Percentiles rank a stretch among this genome's conserved stretches.
These are phyloP conservation scores for Croton laevigatus DNA, from an alignment of 441 rosid species.

Conservation along the genomic window DNA sequence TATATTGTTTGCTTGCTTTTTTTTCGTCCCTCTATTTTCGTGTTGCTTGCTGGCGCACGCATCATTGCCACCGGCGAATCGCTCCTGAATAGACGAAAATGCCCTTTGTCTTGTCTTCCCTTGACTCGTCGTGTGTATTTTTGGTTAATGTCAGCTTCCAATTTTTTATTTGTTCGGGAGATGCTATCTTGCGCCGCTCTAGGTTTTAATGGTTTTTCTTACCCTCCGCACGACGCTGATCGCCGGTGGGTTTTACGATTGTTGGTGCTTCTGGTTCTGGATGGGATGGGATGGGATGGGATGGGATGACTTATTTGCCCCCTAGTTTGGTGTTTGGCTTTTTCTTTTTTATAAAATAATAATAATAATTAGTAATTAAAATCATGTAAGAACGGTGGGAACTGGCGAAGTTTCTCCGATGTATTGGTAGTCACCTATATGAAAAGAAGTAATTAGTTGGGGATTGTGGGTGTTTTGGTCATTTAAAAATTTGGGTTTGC, in stretches of 20 bases:
- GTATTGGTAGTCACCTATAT: background rate
- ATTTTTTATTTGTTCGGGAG: background rate
- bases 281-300: background rate
- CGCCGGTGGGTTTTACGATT: conserved; percentile 11
- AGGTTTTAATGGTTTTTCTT: conserved; percentile 7
- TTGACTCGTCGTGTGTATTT: background rate
- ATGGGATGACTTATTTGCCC: conserved; percentile 28
- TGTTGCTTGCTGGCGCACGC: conserved; percentile 3
- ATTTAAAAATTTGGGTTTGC: background rate
- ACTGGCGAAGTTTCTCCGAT: conserved; percentile 18
- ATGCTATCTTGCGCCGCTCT: conserved; percentile 8
- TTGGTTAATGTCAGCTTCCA: background rate
- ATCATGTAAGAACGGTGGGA: background rate
- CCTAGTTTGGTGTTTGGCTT: background rate
- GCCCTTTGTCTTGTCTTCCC: conserved; percentile 1
- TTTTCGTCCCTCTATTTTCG: background rate
- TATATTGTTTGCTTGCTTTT: background rate
- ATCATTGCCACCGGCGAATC: conserved; percentile 2
- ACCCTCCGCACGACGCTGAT: conserved; percentile 6
- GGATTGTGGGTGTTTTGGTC: conserved; percentile 26
- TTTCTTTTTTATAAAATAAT: background rate
- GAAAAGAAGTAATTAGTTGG: background rate
- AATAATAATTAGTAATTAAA: too few species aligned
- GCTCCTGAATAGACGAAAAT: conserved; percentile 4
- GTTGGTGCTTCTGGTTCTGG: background rate